Conservation (phyloP, 192 early-diverging fungal genomes). For the Gigaspora rosea region DNA sequence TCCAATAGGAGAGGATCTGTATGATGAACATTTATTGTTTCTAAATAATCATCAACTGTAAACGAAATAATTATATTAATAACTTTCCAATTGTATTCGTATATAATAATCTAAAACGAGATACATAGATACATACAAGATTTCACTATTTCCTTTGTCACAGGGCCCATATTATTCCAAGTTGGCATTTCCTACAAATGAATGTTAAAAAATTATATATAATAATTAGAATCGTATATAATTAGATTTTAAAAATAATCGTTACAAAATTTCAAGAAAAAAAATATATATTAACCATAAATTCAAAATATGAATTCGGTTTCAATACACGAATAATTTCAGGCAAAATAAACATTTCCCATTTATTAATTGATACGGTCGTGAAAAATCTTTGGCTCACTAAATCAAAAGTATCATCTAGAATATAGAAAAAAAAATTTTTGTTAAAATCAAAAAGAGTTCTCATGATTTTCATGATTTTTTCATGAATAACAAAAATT, state of each 20-base stretch:
- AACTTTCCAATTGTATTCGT: neutral
- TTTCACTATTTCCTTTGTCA: neutral
- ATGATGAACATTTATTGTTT: neutral
- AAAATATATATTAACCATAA: neutral
- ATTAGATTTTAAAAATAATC: too few relatives aligned
- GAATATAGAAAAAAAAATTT: neutral
- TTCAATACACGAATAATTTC: neutral
- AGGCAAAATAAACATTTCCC: neutral
- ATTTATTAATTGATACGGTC: neutral
- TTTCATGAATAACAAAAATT: neutral
- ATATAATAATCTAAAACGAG: neutral
- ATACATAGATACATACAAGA: constrained; percentile 2
- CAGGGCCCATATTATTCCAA: neutral
- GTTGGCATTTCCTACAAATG: neutral
- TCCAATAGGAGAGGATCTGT: neutral
- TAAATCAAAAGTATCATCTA: constrained; percentile 14
- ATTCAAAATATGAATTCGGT: neutral
- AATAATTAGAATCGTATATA: too few relatives aligned
- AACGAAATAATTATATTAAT: neutral
- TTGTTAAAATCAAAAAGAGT: neutral
- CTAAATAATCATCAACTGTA: constrained; percentile 6
- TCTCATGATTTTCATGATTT: neutral
- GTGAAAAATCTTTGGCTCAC: constrained; percentile 18
- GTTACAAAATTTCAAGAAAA: too few relatives aligned
- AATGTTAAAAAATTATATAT: too few relatives aligned